Percentiles rank a stretch among this genome's conserved stretches.
These are phyloP conservation scores for Malassezia arunalokei DNA, from an alignment of 1,284 basidiomycete species.

Conservation along the genomic window DNA sequence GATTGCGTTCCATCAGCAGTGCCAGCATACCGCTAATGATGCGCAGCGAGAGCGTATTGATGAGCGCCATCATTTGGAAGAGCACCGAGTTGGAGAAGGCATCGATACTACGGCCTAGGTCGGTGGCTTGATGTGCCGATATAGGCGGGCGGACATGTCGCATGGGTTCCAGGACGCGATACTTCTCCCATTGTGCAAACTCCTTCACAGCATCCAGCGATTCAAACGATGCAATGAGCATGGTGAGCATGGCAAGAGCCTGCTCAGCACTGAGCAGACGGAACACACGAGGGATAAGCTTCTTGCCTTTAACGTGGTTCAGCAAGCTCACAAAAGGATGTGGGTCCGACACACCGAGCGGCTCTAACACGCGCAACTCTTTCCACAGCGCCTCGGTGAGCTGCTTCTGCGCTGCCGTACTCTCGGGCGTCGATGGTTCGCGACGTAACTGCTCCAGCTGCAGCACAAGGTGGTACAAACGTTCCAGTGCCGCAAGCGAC, in stretches of 20 bases:
- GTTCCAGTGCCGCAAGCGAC: slow-evolving; percentile 67
- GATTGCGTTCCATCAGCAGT: slow-evolving; percentile 67
- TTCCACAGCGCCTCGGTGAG: slow-evolving; percentile 56
- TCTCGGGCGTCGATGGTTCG: slow-evolving; percentile 54
- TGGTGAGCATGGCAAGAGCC: slow-evolving; percentile 73
- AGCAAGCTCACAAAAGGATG: slow-evolving; percentile 94
- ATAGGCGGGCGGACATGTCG: slow-evolving; percentile 10
- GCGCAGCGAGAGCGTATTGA: slow-evolving; percentile 64
- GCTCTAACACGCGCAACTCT: slow-evolving; percentile 70
- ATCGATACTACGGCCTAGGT: slow-evolving; percentile 75
- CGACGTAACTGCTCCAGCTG: slow-evolving; percentile 74
- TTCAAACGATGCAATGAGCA: slow-evolving; percentile 83
- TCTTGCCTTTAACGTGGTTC: slow-evolving; percentile 80
- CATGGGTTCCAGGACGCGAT: slow-evolving; percentile 3
- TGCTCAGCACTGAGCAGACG: slow-evolving; percentile 71
- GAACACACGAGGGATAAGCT: slow-evolving; percentile 72
- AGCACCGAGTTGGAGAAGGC: slow-evolving; percentile 74
- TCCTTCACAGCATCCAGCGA: slow-evolving; percentile 58
- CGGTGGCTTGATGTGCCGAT: slow-evolving; percentile 40
- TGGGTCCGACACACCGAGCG: slow-evolving; percentile 84
- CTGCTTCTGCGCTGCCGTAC: slow-evolving; percentile 18
- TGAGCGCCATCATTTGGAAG: slow-evolving; percentile 70
- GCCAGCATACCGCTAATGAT: slow-evolving; percentile 77
- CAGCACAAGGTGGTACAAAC: slow-evolving; percentile 71
- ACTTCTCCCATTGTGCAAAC: slow-evolving; percentile 17